These are phyloP conservation scores for Beauveria sp. DNA, from an alignment of 2,329 filamentous ascomycete species.

Conservation along the genomic window DNA sequence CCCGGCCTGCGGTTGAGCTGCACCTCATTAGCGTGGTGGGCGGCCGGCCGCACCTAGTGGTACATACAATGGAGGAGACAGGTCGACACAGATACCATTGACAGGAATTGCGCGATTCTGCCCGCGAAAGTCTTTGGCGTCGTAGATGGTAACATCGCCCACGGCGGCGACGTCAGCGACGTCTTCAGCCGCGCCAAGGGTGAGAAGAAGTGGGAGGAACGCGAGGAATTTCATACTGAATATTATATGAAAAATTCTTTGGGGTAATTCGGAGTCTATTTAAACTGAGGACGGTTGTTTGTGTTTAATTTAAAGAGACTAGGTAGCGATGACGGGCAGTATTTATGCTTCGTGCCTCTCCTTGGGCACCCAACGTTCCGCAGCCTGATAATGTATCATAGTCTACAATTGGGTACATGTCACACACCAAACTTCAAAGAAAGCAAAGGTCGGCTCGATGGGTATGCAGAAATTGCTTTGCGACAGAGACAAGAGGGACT, in stretches of 20 bases:
- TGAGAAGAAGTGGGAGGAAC: not conserved
- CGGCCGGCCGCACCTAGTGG: not conserved
- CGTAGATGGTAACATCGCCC: not conserved
- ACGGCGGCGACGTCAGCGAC: not conserved
- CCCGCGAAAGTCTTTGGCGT: not conserved
- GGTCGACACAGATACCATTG: not conserved
- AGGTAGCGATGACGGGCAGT: not conserved
- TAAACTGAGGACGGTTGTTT: not conserved
- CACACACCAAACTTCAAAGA: not conserved
- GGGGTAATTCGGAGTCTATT: not conserved
- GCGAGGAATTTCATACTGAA: not conserved
- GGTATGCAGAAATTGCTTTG: not conserved
- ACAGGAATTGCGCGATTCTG: not conserved
- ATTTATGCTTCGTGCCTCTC: not conserved
- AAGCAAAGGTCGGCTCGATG: not conserved
- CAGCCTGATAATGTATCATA: not conserved
- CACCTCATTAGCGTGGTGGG: not conserved
- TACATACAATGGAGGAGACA: not conserved
- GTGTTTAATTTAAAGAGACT: not conserved
- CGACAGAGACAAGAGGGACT: not conserved
- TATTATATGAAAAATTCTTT: no score
- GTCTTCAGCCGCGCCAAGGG: not conserved
- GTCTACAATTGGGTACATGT: not conserved
- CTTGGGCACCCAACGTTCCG: not conserved
- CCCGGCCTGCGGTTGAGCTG: not conserved